Evolutionary conservation across 257 asterid genomes (phyloP).

Genomic region (Voacanga thouarsii): DNA sequence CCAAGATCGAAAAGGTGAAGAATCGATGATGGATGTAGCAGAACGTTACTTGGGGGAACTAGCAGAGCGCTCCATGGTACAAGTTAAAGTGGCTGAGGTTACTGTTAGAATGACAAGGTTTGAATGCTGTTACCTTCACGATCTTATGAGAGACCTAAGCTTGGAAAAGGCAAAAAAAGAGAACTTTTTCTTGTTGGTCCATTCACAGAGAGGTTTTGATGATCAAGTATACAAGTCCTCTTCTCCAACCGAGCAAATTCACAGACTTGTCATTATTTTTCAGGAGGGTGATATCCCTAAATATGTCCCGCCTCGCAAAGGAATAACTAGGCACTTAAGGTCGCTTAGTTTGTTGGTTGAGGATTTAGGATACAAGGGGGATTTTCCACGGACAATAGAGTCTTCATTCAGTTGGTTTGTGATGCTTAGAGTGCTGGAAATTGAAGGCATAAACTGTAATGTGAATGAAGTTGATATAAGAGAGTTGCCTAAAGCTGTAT

Average conservation of each 20-base stretch:
- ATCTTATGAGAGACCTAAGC: constrained; percentile 13
- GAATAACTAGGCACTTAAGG: background rate
- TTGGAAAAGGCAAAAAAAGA: constrained; percentile 8
- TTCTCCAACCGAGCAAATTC: background rate
- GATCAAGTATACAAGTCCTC: background rate
- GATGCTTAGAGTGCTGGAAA: background rate
- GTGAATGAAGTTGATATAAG: too few species aligned
- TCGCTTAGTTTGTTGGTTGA: background rate
- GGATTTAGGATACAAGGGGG: background rate
- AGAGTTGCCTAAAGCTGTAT: background rate
- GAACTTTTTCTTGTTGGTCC: background rate
- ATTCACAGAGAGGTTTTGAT: background rate
- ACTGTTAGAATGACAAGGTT: background rate
- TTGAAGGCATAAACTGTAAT: background rate
- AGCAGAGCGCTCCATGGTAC: background rate
- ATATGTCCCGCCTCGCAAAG: background rate
- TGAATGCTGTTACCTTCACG: constrained; percentile 11
- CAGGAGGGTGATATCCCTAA: too few species aligned
- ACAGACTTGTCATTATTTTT: background rate
- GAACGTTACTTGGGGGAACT: background rate
- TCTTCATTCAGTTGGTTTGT: background rate
- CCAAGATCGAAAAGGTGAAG: background rate
- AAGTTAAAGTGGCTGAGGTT: background rate
- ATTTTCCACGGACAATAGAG: too few species aligned
- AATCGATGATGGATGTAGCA: background rate